Evolutionary conservation across 1,139 yeast species (phyloP), one percentile per base, ranked within the genome.

Genomic region (Entelexis sorbosivorans): DNA sequence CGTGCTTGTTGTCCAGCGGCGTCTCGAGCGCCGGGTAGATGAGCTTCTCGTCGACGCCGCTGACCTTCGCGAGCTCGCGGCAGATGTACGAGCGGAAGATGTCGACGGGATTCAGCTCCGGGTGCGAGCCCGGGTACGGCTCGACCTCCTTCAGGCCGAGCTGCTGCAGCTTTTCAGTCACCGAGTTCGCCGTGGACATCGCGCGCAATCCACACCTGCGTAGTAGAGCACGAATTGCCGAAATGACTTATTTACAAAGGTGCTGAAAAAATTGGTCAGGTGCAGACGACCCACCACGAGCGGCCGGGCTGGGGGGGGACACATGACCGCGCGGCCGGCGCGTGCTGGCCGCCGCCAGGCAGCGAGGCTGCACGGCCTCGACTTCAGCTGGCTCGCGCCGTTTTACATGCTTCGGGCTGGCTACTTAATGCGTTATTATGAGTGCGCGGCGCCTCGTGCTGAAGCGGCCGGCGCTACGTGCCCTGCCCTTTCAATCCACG

Each of bases 1-100:
- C 98, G 66, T 93, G 84, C 55, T 87, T 96, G 60, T 84, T 70
- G 45, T 89, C 81, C 58, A 77, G 74, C 38, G 96, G 88, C 73
- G 93, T 79, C 69, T 91, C 97, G 63, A 91, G 76, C 44, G 96
- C 88, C 55, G 88, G 85, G 69, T 76, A 87, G 58, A 89, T 85
- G 48, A 85, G 67, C 13, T 72, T 71, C 56, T 76, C 72, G 56
- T 82, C 82, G 44, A 88, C 94, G 33, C 81, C 81, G 20, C 94
- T 74, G 59, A 93, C 73, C 58, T 75, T 73, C 57, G 84, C 74
- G 57, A 91, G 75, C 66, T 89, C 91, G 56, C 77, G 76, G 48
- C 96, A 73, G 65, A 93, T 86, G 69, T 86, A 88, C 67, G 88
- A 85, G 73, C 97, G 84, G 74, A 83, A 79, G 40, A 86, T 73